Evolutionary conservation across 805 yeast genomes (phyloP).

Genomic region (Monosporozyma aerobia): DNA sequence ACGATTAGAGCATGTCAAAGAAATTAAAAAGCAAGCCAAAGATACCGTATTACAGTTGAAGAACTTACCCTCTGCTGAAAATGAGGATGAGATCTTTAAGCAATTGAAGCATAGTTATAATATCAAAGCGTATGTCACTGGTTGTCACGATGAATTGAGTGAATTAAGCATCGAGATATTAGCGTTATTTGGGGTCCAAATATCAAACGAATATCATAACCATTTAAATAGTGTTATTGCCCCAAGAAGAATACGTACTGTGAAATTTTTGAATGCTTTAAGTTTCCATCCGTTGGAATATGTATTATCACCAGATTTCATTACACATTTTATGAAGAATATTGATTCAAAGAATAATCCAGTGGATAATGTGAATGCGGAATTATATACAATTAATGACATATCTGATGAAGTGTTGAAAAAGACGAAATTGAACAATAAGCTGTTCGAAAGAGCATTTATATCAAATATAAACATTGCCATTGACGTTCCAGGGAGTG

Average conservation of each 20-base stretch:
- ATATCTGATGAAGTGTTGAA: slow-evolving; percentile 20
- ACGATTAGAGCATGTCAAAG: slow-evolving; percentile 24
- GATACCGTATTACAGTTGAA: slow-evolving; percentile 6
- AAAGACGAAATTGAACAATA: slow-evolving; percentile 11
- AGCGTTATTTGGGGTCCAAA: slow-evolving; percentile 46
- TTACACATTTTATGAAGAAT: slow-evolving; percentile 38
- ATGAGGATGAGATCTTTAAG: slow-evolving; percentile 16
- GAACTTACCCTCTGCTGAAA: slow-evolving; percentile 5
- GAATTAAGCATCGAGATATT: slow-evolving; percentile 38
- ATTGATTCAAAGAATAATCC: slow-evolving; percentile 8
- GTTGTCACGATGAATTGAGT: slow-evolving; percentile 45
- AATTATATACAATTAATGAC: slow-evolving; percentile 29
- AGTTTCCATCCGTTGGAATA: slow-evolving; percentile 42
- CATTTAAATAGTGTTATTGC: slow-evolving; percentile 53
- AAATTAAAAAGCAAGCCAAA: slow-evolving; percentile 19
- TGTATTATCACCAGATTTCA: slow-evolving; percentile 47
- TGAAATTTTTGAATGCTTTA: slow-evolving; percentile 68
- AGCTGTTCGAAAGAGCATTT: slow-evolving; percentile 23
- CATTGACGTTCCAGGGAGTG: slow-evolving; percentile 25
- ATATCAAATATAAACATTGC: slow-evolving; percentile 18
- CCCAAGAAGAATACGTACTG: slow-evolving; percentile 77
- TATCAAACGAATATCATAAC: slow-evolving; percentile 23
- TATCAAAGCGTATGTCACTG: slow-evolving; percentile 50
- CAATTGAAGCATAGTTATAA: slow-evolving; percentile 20
- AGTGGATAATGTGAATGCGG: slow-evolving; percentile 8